Conservation (phyloP, 306 rosid species). For the Rosa multiflora region DNA sequence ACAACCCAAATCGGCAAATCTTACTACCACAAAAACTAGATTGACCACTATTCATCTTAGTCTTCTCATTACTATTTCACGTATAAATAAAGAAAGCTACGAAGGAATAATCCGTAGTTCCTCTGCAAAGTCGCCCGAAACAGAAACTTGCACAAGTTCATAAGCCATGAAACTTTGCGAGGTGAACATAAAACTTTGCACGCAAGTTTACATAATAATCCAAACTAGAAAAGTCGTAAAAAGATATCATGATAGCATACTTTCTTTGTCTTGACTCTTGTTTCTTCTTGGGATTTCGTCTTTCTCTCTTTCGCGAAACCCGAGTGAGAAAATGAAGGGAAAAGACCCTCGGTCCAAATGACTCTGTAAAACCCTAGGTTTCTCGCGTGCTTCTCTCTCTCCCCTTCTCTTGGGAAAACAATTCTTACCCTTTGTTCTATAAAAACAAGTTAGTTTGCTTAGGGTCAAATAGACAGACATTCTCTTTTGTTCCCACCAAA, state of each 20-base stretch:
- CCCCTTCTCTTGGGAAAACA: slow-evolving; percentile 38
- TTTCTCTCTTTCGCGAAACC: slow-evolving; percentile 32
- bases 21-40: neutral
- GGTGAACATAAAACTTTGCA: slow-evolving; percentile 12
- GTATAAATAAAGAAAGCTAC: slow-evolving; percentile 17
- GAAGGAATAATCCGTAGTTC: slow-evolving; percentile 39
- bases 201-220: slow-evolving; percentile 32
- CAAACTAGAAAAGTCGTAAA: slow-evolving; percentile 49
- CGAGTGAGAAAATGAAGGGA: slow-evolving; percentile 23
- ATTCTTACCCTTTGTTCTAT: neutral
- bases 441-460: slow-evolving; percentile 15
- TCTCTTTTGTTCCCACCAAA: slow-evolving; percentile 43
- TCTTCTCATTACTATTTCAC: slow-evolving; percentile 26
- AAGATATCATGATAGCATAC: slow-evolving; percentile 52
- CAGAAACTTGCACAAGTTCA: slow-evolving; percentile 28
- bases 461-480: slow-evolving; percentile 46
- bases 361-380: slow-evolving; percentile 41
- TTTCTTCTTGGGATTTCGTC: slow-evolving; percentile 51
- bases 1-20: neutral
- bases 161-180: slow-evolving; percentile 29
- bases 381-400: slow-evolving; percentile 47
- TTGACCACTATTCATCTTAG: neutral
- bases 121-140: slow-evolving; percentile 32
- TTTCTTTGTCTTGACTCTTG: slow-evolving; percentile 38
- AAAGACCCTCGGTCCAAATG: slow-evolving; percentile 57